Conservation (phyloP, 116 monocot species). For the Dioscorea cayenensis region DNA sequence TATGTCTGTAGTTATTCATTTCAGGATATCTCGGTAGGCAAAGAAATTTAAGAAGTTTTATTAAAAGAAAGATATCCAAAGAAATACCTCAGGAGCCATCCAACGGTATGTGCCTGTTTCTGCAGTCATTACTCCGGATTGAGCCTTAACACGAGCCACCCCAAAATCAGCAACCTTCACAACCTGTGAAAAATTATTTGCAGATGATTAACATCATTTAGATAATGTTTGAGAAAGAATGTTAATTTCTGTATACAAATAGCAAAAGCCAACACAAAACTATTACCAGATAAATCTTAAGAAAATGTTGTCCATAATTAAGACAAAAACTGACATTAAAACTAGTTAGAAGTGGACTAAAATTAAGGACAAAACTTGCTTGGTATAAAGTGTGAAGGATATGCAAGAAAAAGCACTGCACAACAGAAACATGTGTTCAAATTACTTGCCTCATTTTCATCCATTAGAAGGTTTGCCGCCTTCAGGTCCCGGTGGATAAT, state of each 20-base stretch:
- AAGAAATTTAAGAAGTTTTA: too few species aligned
- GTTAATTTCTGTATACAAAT: too few species aligned
- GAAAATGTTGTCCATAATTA: too few species aligned
- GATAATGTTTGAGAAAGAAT: too few species aligned
- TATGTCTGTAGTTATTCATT: too few species aligned
- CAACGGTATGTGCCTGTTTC: slow-evolving; percentile 85
- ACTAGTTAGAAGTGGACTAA: too few species aligned
- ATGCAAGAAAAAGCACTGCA: neutral
- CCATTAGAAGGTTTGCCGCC: slow-evolving; percentile 90
- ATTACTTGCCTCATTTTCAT: slow-evolving; percentile 68
- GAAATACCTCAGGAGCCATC: slow-evolving; percentile 74
- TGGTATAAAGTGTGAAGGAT: neutral
- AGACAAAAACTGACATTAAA: too few species aligned
- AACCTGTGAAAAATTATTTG: slow-evolving; percentile 29
- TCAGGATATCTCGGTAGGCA: too few species aligned
- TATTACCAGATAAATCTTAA: too few species aligned
- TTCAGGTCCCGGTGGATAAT: slow-evolving; percentile 90
- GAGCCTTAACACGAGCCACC: slow-evolving; percentile 61
- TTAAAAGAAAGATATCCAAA: neutral
- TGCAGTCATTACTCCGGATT: slow-evolving; percentile 71
- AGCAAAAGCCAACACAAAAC: too few species aligned
- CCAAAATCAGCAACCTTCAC: slow-evolving; percentile 91
- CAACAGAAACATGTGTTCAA: neutral
- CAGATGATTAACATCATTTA: too few species aligned
- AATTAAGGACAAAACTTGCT: too few species aligned